Percentiles rank a stretch among this genome's conserved stretches.
phyloP scores from a whole-genome alignment of 129 eudicot species.

The Helichrysum umbraculigerum region DNA sequence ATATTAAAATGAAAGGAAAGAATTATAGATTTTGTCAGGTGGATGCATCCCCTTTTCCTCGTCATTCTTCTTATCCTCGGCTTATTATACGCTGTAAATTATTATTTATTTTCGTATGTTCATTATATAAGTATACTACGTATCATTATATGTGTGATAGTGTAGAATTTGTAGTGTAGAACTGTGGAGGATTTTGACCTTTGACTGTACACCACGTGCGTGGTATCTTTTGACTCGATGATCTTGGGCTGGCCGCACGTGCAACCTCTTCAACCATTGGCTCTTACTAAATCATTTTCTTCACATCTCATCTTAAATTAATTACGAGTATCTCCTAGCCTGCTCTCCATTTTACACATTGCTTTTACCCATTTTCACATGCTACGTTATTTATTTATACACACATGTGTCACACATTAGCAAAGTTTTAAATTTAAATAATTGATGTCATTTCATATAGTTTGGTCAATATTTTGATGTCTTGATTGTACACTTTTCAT shows the following conservation, averaged over 20 bases:
- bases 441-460: no score
- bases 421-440: not conserved
- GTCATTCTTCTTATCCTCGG: slow-evolving; percentile 56
- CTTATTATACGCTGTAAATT: slow-evolving; percentile 27
- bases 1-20: slow-evolving; percentile 26
- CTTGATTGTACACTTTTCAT: no score
- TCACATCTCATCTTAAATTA: not conserved
- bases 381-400: not conserved
- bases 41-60: slow-evolving; percentile 38
- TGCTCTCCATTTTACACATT: slow-evolving; percentile 23
- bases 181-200: slow-evolving; percentile 77
- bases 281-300: not conserved
- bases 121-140: not conserved
- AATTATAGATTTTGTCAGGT: slow-evolving; percentile 41
- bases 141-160: not conserved
- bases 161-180: slow-evolving; percentile 22
- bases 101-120: not conserved
- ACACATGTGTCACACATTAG: not conserved
- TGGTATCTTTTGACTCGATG: slow-evolving; percentile 86
- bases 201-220: slow-evolving; percentile 93
- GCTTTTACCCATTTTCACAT: slow-evolving; percentile 8
- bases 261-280: slow-evolving; percentile 47
- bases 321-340: no score
- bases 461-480: no score
- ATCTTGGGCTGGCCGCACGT: slow-evolving; percentile 75